These are phyloP conservation scores for Podosphaera fusca DNA, from an alignment of 2,329 filamentous ascomycete genomes.

Conservation along the genomic window DNA sequence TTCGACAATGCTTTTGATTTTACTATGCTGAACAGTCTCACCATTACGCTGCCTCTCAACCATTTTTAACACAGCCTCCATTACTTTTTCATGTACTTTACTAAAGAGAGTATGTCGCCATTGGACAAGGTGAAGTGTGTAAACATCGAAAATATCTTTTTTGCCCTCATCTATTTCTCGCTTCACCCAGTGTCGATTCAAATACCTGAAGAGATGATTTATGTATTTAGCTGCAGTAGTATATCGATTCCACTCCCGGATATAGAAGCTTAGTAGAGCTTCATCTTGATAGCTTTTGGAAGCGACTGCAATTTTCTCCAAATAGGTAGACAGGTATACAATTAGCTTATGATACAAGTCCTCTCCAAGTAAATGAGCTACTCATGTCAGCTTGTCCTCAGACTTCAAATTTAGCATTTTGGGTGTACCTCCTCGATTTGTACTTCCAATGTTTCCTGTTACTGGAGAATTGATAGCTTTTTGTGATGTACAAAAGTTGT, in stretches of 20 bases:
- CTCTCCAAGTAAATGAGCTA: constrained; percentile 83
- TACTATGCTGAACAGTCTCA: constrained; percentile 88
- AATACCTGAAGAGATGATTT: constrained; percentile 86
- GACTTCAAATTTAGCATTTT: constrained; percentile 4
- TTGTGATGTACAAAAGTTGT: constrained; percentile 98
- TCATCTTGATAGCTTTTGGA: constrained; percentile 73
- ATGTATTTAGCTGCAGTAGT: constrained; percentile 92
- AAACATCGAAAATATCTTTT: constrained; percentile 94
- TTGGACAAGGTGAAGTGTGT: constrained; percentile 84
- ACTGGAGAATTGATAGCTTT: constrained; percentile 50
- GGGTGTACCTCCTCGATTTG: constrained; percentile 45
- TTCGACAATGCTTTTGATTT: constrained; percentile 93
- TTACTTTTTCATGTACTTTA: constrained; percentile 65
- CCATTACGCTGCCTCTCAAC: constrained; percentile 95
- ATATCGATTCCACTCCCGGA: constrained; percentile 88
- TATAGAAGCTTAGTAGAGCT: constrained; percentile 77
- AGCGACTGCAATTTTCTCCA: constrained; percentile 42
- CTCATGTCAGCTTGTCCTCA: constrained; percentile 4
- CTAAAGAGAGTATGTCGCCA: constrained; percentile 87
- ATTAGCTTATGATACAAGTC: constrained; percentile 87
- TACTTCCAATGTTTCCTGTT: constrained; percentile 22
- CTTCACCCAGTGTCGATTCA: constrained; percentile 98
- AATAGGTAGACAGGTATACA: constrained; percentile 58
- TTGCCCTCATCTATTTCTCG: constrained; percentile 97
- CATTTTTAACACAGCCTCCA: constrained; percentile 82